Percentiles rank a stretch among this genome's conserved stretches.
Conservation (phyloP, 2,329 filamentous ascomycete species). For the Coniella vitis region DNA sequence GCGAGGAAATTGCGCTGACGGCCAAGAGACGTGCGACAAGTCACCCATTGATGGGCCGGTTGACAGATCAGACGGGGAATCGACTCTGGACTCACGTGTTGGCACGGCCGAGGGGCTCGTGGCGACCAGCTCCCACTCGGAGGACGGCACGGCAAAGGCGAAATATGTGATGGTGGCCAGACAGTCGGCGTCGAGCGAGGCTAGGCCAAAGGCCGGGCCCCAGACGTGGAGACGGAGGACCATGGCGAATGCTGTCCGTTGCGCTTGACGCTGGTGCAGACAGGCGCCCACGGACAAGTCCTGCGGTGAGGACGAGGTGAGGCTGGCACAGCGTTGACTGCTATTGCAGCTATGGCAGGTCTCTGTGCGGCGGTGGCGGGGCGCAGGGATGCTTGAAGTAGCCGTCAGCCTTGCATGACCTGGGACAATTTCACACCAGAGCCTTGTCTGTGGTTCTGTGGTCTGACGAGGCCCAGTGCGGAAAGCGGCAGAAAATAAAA, state of each 20-base stretch:
- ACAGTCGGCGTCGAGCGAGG: conserved; percentile 88
- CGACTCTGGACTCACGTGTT: conserved; percentile 60
- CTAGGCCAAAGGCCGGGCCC: conserved; percentile 80
- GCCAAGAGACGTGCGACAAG: no score
- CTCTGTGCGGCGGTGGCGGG: no score
- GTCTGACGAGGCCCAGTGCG: no score
- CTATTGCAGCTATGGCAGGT: no score
- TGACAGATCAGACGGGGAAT: no score
- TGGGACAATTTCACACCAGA: no score
- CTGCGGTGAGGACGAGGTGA: not conserved
- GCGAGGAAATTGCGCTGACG: no score
- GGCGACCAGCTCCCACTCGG: conserved; percentile 62
- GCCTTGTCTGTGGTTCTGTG: no score
- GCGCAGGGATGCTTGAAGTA: no score
- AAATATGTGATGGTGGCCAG: conserved; percentile 77
- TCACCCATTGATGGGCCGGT: no score
- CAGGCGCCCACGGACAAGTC: not conserved
- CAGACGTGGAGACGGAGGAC: conserved; percentile 77
- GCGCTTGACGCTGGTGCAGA: not conserved
- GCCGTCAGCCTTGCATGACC: no score
- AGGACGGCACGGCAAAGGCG: conserved; percentile 50
- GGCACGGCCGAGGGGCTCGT: conserved; percentile 66
- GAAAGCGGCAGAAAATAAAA: conserved; percentile 3
- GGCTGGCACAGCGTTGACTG: not conserved
- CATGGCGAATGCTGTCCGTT: conserved; percentile 20